Evolutionary conservation across 2,329 filamentous ascomycete species (phyloP).

Genomic region (Pseudogymnoascus sp.): DNA sequence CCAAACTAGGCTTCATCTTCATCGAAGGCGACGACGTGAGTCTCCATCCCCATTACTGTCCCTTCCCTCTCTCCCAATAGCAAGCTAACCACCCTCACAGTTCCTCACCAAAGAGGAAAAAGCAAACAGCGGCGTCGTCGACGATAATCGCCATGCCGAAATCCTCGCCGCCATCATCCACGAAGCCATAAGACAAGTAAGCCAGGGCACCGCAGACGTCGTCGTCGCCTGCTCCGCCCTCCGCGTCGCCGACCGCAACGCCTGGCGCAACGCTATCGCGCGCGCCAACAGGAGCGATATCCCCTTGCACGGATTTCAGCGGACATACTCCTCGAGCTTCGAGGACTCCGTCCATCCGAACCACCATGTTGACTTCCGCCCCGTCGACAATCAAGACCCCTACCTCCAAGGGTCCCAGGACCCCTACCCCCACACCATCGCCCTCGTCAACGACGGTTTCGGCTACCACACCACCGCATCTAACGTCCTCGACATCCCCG

Average conservation of each 20-base stretch:
- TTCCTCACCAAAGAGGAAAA: neutral
- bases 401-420: neutral
- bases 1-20: neutral
- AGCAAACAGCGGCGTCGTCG: neutral
- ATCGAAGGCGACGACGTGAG: neutral
- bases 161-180: neutral
- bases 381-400: neutral
- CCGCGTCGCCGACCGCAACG: neutral
- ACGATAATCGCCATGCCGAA: neutral
- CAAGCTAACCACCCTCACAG: neutral
- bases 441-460: neutral
- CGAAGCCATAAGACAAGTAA: neutral
- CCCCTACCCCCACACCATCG: neutral
- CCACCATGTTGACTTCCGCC: neutral
- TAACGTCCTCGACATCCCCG: neutral
- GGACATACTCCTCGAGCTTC: neutral
- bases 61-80: neutral
- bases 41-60: neutral
- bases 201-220: neutral
- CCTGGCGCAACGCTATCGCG: neutral
- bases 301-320: neutral
- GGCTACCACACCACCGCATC: neutral
- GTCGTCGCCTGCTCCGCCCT: neutral
- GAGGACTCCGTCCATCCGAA: neutral
- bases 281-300: neutral